Evolutionary conservation across 805 yeast species (phyloP).

Genomic region (Pichia pseudocactophila): DNA sequence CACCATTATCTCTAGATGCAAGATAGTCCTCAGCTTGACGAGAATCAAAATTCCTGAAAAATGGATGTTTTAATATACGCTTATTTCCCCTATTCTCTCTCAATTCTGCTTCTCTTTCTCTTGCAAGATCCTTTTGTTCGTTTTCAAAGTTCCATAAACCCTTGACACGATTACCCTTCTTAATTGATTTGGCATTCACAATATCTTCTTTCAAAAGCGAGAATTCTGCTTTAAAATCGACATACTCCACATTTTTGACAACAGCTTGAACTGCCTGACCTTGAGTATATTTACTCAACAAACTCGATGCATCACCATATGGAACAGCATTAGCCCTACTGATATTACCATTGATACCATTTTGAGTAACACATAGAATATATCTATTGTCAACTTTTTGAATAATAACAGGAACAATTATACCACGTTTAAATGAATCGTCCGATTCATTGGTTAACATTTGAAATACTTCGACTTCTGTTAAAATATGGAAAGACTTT

Average conservation of each 20-base stretch:
- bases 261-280: slow-evolving; percentile 88
- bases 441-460: slow-evolving; percentile 82
- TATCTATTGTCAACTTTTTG: slow-evolving; percentile 46
- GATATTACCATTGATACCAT: slow-evolving; percentile 38
- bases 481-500: slow-evolving; percentile 55
- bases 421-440: slow-evolving; percentile 57
- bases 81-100: slow-evolving; percentile 59
- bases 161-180: slow-evolving; percentile 37
- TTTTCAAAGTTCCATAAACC: slow-evolving; percentile 74
- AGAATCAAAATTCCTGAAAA: slow-evolving; percentile 74
- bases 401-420: slow-evolving; percentile 67
- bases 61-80: slow-evolving; percentile 84
- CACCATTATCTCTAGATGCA: slow-evolving; percentile 86
- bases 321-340: slow-evolving; percentile 31
- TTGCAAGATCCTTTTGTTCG: slow-evolving; percentile 55
- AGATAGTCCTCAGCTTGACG: slow-evolving; percentile 88
- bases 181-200: slow-evolving; percentile 40
- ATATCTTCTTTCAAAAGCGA: slow-evolving; percentile 64
- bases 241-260: slow-evolving; percentile 60
- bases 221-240: slow-evolving; percentile 63
- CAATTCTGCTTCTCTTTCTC: slow-evolving; percentile 51
- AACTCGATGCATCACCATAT: slow-evolving; percentile 37
- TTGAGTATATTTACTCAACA: slow-evolving; percentile 32
- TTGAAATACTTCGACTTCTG: slow-evolving; percentile 68
- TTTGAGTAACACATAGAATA: slow-evolving; percentile 38